These are phyloP conservation scores for Aspergillus neoniger DNA, from an alignment of 2,329 filamentous ascomycete genomes.

Conservation along the genomic window DNA sequence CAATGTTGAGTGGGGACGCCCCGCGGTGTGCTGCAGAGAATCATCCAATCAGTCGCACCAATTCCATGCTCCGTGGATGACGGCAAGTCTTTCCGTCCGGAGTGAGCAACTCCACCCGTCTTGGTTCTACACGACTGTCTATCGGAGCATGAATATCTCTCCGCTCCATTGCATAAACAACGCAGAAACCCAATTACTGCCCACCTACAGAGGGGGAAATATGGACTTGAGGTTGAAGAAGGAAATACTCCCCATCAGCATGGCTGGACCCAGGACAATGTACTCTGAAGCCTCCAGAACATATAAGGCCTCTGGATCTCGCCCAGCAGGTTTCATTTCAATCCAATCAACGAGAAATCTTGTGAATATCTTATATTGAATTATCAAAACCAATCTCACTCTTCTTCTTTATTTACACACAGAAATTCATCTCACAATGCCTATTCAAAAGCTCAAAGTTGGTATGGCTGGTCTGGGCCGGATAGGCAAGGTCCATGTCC, in stretches of 20 bases:
- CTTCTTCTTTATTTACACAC: background rate
- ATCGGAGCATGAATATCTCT: background rate
- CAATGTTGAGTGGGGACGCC: background rate
- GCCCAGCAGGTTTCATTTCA: background rate
- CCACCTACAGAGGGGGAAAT: background rate
- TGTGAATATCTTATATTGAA: background rate
- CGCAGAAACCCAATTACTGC: background rate
- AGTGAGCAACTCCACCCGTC: background rate
- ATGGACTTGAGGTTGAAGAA: background rate
- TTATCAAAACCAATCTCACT: background rate
- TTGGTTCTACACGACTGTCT: background rate
- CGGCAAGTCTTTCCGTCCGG: constrained; percentile 1
- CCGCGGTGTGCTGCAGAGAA: background rate
- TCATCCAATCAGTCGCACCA: background rate
- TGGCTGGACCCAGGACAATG: background rate
- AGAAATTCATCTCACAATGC: constrained; percentile 16
- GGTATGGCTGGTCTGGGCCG: constrained; percentile 52
- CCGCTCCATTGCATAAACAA: background rate
- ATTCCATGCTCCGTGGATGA: background rate
- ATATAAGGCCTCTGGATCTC: background rate
- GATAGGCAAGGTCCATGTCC: constrained; percentile 51
- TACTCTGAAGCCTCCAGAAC: background rate
- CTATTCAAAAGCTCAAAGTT: constrained; percentile 41
- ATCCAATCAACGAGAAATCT: background rate
- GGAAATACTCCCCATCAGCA: background rate